Percentiles rank a stretch among this genome's conserved stretches.
Conservation (phyloP, 2,329 filamentous ascomycete genomes). For the Elsinoe arachidis region DNA sequence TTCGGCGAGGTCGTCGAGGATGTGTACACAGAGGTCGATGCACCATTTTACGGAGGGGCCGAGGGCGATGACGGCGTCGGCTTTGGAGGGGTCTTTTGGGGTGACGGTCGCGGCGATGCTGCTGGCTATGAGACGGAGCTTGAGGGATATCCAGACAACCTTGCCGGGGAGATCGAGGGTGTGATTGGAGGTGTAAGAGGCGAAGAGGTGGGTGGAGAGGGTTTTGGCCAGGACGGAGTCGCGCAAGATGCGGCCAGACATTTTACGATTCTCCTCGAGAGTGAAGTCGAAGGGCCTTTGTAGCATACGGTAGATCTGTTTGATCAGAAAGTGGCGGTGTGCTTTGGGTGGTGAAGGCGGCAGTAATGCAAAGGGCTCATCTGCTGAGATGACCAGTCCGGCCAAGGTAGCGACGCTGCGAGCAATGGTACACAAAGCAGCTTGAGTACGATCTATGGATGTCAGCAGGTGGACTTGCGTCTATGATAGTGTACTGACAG, state of each 20-base stretch:
- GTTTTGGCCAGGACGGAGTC: conserved; percentile 66
- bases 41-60: conserved; percentile 72
- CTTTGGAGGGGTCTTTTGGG: conserved; percentile 17
- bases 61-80: conserved; percentile 64
- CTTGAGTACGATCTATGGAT: conserved; percentile 18
- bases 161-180: conserved; percentile 60
- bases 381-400: conserved; percentile 39
- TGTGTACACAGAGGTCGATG: conserved; percentile 53
- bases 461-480: neutral
- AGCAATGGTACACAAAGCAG: conserved; percentile 27
- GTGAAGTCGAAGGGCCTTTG: conserved; percentile 75
- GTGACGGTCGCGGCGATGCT: conserved; percentile 22
- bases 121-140: conserved; percentile 54
- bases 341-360: conserved; percentile 42
- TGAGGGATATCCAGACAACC: conserved; percentile 65
- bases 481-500: neutral
- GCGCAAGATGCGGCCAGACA: conserved; percentile 51
- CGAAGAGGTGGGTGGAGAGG: conserved; percentile 67
- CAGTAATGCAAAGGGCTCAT: conserved; percentile 41
- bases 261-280: conserved; percentile 60
- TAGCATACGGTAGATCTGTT: conserved; percentile 62
- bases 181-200: conserved; percentile 59
- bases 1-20: conserved; percentile 45
- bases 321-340: conserved; percentile 52
- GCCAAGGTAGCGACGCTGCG: conserved; percentile 25